Evolutionary conservation across 306 rosid genomes (phyloP), one percentile per base, ranked within the genome.

Genomic region (Alnus glutinosa): DNA sequence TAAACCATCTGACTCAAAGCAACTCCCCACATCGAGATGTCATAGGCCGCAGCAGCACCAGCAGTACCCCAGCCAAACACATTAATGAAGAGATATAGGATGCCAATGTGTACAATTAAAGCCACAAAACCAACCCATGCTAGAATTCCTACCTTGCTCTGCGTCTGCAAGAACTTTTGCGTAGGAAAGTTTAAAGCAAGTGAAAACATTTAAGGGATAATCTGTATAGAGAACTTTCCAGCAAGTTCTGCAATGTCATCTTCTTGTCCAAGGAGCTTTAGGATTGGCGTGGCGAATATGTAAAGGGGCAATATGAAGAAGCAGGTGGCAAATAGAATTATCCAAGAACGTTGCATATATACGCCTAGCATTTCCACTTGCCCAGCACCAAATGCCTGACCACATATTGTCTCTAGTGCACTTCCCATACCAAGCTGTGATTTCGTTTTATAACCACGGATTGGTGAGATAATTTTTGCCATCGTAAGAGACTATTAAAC

Each of bases 401-500:
- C 99, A 83, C 99, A 93, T 75, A 96, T 68, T 7, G 99, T 93
- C 89, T 96, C 99, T 2, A 96, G 81, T 71, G 99, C 99, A 85
- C 99, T 96, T 78, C 91, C 99, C 98, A 96, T 93, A 1, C 98
- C 99, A 68, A 96, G 90, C 99, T 96, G 85, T 90, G 87, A 82
- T 71, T 78, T 66, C 63, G 55, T 13, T 47, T 73, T 6, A 70
- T n/a, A 1, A 34, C 2, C 37, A 34, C 0, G 37, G 2, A 34
- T 34, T 34, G 37, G 37, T 34, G 37, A 34, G 37, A 34, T 2
- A 34, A 34, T 34, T 34, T 34, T 34, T 34, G 1, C 37, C 37
- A 34, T 34, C 37, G 37, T 34, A 34, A 0, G 37, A 34, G 37
- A 34, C 37, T 34, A 1, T 34, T 34, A 34, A 34, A 11, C 28